phyloP scores from a whole-genome alignment of 495 filamentous ascomycete genomes.

The Neurospora sp. region DNA sequence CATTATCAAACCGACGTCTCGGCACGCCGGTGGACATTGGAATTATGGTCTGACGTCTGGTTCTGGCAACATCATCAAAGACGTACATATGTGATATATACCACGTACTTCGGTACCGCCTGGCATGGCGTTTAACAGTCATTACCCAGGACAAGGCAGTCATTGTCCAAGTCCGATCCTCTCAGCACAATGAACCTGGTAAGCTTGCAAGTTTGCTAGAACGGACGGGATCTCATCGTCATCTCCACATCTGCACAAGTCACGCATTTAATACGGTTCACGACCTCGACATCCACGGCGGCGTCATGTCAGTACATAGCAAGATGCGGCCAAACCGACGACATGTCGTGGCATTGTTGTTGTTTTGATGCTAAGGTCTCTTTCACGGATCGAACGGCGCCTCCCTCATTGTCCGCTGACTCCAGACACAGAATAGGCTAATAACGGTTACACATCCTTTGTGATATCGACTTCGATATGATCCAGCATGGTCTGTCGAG shows the following conservation, averaged over 20 bases:
- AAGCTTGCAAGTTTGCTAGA: background rate
- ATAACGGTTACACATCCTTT: background rate
- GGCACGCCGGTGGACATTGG: constrained; percentile 1
- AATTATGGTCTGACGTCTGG: background rate
- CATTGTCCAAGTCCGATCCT: background rate
- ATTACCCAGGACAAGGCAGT: background rate
- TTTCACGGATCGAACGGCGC: background rate
- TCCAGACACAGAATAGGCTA: background rate
- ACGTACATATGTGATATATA: background rate
- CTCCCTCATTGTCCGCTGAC: background rate
- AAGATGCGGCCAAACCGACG: background rate
- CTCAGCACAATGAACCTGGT: background rate
- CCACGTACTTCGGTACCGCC: background rate
- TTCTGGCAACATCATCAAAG: background rate
- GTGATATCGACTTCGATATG: background rate
- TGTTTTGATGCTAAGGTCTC: background rate
- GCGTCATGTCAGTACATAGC: background rate
- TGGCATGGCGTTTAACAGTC: background rate
- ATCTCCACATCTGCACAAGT: background rate
- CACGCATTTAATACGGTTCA: background rate
- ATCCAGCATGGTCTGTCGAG: background rate
- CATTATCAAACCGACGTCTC: constrained; percentile 11
- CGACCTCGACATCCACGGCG: background rate
- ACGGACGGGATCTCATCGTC: background rate
- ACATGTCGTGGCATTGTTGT: background rate